These are phyloP conservation scores for Sanguinoderma infundibulare DNA, from an alignment of 1,284 basidiomycete genomes.

Conservation along the genomic window DNA sequence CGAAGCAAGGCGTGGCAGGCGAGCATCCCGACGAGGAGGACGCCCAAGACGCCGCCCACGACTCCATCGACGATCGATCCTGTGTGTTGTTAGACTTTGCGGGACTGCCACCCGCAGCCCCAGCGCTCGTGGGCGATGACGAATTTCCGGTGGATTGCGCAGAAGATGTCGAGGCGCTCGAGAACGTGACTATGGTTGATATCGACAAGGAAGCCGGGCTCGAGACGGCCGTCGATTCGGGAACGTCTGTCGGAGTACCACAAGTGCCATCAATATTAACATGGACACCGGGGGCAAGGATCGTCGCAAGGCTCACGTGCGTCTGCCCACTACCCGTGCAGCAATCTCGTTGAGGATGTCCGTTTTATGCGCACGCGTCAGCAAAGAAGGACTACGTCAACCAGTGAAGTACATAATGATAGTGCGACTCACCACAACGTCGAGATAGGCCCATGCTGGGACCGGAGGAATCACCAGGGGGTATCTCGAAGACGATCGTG, in stretches of 20 bases:
- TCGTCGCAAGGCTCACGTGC: neutral
- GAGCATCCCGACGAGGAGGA: neutral
- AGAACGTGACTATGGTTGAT: neutral
- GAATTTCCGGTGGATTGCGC: neutral
- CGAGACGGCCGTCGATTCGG: neutral
- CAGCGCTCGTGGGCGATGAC: neutral
- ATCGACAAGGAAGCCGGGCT: neutral
- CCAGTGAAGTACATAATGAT: neutral
- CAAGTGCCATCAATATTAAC: neutral
- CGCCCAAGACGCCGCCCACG: slow-evolving; percentile 1
- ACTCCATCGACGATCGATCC: slow-evolving; percentile 1
- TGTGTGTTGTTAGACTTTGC: neutral
- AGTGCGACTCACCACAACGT: neutral
- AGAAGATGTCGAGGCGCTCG: neutral
- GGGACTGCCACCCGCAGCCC: neutral
- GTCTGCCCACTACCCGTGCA: neutral
- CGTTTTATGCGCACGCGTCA: neutral
- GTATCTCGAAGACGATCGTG: neutral
- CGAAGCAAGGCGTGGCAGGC: neutral
- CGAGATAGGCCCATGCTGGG: slow-evolving; percentile 8
- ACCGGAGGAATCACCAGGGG: neutral
- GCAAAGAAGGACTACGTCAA: neutral
- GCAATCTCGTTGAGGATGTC: neutral
- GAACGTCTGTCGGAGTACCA: neutral
- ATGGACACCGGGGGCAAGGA: neutral